These are phyloP conservation scores for Aspergillus texensis DNA, from an alignment of 2,329 filamentous ascomycete genomes.

Conservation along the genomic window DNA sequence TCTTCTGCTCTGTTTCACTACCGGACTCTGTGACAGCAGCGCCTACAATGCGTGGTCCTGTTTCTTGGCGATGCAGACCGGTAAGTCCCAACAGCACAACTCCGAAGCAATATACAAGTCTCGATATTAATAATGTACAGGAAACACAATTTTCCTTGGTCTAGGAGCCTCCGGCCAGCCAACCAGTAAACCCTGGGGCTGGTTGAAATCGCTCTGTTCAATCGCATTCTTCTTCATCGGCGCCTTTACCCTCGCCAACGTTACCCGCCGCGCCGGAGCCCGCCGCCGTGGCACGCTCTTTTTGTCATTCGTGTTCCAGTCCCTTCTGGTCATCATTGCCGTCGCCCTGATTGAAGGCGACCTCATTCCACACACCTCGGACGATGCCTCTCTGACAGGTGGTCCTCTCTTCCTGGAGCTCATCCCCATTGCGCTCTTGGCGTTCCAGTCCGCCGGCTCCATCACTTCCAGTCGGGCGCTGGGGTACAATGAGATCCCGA, in stretches of 20 bases:
- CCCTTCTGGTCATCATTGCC: conserved; percentile 41
- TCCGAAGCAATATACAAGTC: neutral
- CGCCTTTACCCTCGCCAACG: conserved; percentile 42
- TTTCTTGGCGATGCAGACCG: conserved; percentile 53
- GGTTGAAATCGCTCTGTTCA: conserved; percentile 48
- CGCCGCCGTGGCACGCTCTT: conserved; percentile 41
- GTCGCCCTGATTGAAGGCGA: conserved; percentile 43
- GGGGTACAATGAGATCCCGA: conserved; percentile 48
- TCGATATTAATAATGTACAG: conserved; percentile 26
- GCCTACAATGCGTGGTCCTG: conserved; percentile 52
- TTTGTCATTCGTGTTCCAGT: conserved; percentile 45
- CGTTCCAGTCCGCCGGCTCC: conserved; percentile 49
- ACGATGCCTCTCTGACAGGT: conserved; percentile 23
- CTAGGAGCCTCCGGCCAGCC: conserved; percentile 48
- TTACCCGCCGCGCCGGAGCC: conserved; percentile 40
- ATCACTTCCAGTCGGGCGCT: conserved; percentile 47
- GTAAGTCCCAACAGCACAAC: conserved; percentile 28
- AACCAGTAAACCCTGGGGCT: conserved; percentile 42
- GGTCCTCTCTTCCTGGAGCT: conserved; percentile 42
- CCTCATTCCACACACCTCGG: conserved; percentile 38
- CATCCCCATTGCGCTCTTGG: conserved; percentile 46
- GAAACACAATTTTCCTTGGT: conserved; percentile 51
- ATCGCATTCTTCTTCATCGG: conserved; percentile 47
- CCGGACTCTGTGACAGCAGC: conserved; percentile 48
- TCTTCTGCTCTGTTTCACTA: conserved; percentile 44